Base-by-base conservation (phyloP, 2,329 filamentous ascomycete species). In the Keithomyces neogunnii region DNA sequence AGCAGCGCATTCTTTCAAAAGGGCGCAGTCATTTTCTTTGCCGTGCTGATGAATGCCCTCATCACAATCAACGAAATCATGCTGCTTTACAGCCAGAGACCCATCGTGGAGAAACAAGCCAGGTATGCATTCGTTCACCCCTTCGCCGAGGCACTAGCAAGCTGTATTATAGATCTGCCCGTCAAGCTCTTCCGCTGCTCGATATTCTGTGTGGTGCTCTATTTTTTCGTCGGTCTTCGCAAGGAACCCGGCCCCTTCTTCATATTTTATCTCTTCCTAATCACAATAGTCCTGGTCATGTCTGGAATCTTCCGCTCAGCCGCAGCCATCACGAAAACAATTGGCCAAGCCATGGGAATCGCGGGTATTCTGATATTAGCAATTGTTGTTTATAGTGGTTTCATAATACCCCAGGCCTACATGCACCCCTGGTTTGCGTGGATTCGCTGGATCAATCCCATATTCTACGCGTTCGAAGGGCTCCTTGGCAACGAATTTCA, bases 391-490 rank as follows among this genome's bases (percentile, higher is more conserved):
- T 69, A 67, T 59, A 80, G 79, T 4, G 80, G 76, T 53, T 79
- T 83, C 54, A 64, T 70, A 26, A 69, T 74, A 10, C 66, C 66
- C 0, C 53, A 59, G 2, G 58, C 63, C 19, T 66, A 68, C 62
- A 86, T 82, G 81, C 72, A 80, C n/a, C 80, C 75, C 0, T 88
- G 84, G 82, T 79, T 79, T 45, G 70, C 80, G 30, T 88, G 84
- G 84, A 83, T 87, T 56, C 81, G 79, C 52, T 85, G 83, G 55
- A 65, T 86, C 42, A 77, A 86, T 51, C 81, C 82, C 1, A 75
- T 87, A 13, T 77, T 76, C 1, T 87, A 86, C 56, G 81, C 74
- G 0, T 88, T 86, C 59, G 84, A 87, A 58, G 70, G 75, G 0
- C 68, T 86, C 33, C 81, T 84, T 79, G 69, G 80, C 51, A 87